These are phyloP conservation scores for Neurospora pannonica DNA, from an alignment of 495 filamentous ascomycete genomes.

Conservation along the genomic window DNA sequence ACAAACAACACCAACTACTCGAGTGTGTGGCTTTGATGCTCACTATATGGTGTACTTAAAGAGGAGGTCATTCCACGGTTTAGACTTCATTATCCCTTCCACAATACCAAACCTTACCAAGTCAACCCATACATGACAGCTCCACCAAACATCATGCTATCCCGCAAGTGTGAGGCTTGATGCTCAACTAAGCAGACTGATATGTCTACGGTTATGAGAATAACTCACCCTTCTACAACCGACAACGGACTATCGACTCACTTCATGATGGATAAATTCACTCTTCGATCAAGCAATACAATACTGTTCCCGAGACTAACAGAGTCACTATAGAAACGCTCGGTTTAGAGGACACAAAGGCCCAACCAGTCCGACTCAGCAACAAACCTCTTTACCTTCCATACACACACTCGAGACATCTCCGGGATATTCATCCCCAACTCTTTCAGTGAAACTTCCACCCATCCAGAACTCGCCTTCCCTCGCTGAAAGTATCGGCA, in stretches of 20 bases:
- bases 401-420: neutral
- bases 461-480: slow-evolving; percentile 24
- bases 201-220: neutral
- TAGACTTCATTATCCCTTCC: neutral
- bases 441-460: slow-evolving; percentile 19
- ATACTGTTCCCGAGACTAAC: neutral
- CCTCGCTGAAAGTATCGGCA: slow-evolving; percentile 25
- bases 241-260: neutral
- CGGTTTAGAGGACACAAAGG: slow-evolving; percentile 24
- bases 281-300: neutral
- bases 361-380: slow-evolving; percentile 15
- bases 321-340: slow-evolving; percentile 15
- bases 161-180: neutral
- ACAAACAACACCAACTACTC: neutral
- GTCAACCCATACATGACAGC: neutral
- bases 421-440: slow-evolving; percentile 7
- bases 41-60: neutral
- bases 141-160: neutral
- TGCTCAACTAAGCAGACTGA: neutral
- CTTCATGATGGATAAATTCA: neutral
- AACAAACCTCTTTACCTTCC: neutral
- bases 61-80: neutral
- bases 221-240: neutral
- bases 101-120: neutral
- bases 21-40: neutral